Evolutionary conservation across 2,329 filamentous ascomycete genomes (phyloP).

Genomic region (Colletotrichum caudatum): DNA sequence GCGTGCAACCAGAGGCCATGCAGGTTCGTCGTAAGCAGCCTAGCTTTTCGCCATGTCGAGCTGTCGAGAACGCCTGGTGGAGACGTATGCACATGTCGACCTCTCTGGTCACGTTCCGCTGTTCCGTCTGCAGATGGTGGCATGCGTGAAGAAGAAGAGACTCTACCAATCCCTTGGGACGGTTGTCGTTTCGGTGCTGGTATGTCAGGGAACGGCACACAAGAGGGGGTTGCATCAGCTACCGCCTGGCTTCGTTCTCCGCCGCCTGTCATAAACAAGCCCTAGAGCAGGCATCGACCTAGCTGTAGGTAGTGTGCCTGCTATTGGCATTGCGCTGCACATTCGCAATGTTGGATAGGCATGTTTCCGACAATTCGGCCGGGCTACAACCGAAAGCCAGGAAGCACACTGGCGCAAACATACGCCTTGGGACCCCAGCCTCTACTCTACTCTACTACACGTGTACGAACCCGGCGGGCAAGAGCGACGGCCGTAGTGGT

Average conservation of each 20-base stretch:
- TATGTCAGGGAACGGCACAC: slow-evolving; percentile 17
- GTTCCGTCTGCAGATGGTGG: slow-evolving; percentile 40
- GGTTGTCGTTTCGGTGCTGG: slow-evolving; percentile 7
- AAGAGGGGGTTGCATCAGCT: slow-evolving; percentile 30
- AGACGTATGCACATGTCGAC: slow-evolving; percentile 33
- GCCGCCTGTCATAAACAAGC: slow-evolving; percentile 9
- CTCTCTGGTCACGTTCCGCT: slow-evolving; percentile 39
- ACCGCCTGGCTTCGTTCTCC: neutral
- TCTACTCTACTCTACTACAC: neutral
- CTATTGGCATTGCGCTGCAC: slow-evolving; percentile 6
- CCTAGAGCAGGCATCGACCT: neutral
- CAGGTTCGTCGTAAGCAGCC: slow-evolving; percentile 1
- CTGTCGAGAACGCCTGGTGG: slow-evolving; percentile 28
- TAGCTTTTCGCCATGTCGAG: slow-evolving; percentile 12
- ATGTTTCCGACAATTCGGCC: neutral
- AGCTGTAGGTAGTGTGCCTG: neutral
- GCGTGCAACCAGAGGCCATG: neutral
- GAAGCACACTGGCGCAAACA: neutral
- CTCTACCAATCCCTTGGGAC: slow-evolving; percentile 36
- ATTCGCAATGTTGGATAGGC: neutral
- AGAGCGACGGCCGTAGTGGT: slow-evolving; percentile 19
- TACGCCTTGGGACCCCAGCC: neutral
- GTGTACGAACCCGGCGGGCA: neutral
- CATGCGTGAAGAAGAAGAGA: slow-evolving; percentile 13
- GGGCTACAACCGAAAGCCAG: slow-evolving; percentile 7